Evolutionary conservation across 1,284 basidiomycete species (phyloP), one percentile per base, ranked within the genome.

Genomic region (Thecaphora frezii): DNA sequence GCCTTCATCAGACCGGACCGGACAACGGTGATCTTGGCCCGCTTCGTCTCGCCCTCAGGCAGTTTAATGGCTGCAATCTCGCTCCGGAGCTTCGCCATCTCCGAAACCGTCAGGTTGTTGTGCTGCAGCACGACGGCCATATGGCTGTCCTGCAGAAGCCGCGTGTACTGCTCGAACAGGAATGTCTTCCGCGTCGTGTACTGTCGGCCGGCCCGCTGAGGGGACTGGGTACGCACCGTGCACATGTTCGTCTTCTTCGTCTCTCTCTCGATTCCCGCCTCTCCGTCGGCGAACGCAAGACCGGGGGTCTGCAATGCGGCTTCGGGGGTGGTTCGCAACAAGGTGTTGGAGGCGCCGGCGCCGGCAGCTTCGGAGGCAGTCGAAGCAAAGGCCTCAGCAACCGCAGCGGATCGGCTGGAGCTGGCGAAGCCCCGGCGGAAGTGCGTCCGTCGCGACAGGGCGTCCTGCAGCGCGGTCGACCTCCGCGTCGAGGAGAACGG

Each of bases 231-330:
- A 73, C 71, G 66, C 58, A 73, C 71, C 71, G 67, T 73, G 66
- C 67, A 73, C 69, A 73, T 71, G 60, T 73, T 73, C 64, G 72
- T 73, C 66, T 73, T 73, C 46, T 52, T 50, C 24, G 66, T 71
- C 53, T 73, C 66, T 57, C 71, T 67, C 58, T 64, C 52, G 44
- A 63, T 54, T 33, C 58, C 64, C 37, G 55, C 45, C 51, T 71
- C 64, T 49, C 62, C 66, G 36, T 70, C 68, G 37, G 58, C 53
- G 48, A 63, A 71, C 23, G 39, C 46, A 43, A 74, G 57, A 8
- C 71, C 71, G 0, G 68, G 70, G 37, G 72, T 74, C 48, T 54
- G 48, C 25, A 70, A 39, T 25, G 72, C 66, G 16, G 59, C 55
- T 46, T 69, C 48, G 48, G 65, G 48, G 21, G 58, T 69, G 52